Conservation (phyloP, 2,329 filamentous ascomycete genomes). For the Camillea tinctor region DNA sequence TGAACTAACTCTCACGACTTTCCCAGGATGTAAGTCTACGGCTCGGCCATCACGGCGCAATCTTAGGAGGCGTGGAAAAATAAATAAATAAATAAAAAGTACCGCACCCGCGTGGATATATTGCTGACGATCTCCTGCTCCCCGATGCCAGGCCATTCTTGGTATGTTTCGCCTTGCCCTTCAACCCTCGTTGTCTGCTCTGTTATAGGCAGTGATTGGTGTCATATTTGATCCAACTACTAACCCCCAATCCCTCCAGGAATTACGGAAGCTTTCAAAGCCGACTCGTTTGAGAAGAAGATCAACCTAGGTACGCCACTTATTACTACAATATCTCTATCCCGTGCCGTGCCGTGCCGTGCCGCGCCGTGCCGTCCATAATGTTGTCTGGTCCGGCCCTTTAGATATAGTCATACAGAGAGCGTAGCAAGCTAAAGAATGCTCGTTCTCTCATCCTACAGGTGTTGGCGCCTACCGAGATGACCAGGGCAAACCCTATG, state of each 20-base stretch:
- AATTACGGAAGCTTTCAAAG: slow-evolving; percentile 99
- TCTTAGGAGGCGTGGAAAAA: too few species aligned
- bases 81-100: too few species aligned
- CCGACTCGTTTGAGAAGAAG: slow-evolving; percentile 89
- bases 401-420: slow-evolving; percentile 4
- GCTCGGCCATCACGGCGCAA: slow-evolving; percentile 1
- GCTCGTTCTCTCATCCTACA: slow-evolving; percentile 31
- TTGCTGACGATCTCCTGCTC: slow-evolving; percentile 17
- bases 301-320: slow-evolving; percentile 81
- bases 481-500: slow-evolving; percentile 96
- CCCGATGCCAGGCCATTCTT: slow-evolving; percentile 64
- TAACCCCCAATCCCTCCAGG: slow-evolving; percentile 45
- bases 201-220: slow-evolving; percentile 1
- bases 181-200: slow-evolving; percentile 13
- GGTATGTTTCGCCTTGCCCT: slow-evolving; percentile 48
- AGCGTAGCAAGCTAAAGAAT: slow-evolving; percentile 15
- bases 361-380: background rate
- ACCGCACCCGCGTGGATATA: too few species aligned
- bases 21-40: slow-evolving; percentile 40
- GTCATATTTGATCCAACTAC: slow-evolving; percentile 18
- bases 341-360: background rate
- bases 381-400: too few species aligned
- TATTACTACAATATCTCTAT: slow-evolving; percentile 7
- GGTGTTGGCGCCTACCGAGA: slow-evolving; percentile 98
- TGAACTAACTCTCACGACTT: slow-evolving; percentile 12